A percentile compares a stretch with the other conserved stretches of the same genome.
Conservation (phyloP, 2,329 filamentous ascomycete species). For the Aspergillus uvarum region DNA sequence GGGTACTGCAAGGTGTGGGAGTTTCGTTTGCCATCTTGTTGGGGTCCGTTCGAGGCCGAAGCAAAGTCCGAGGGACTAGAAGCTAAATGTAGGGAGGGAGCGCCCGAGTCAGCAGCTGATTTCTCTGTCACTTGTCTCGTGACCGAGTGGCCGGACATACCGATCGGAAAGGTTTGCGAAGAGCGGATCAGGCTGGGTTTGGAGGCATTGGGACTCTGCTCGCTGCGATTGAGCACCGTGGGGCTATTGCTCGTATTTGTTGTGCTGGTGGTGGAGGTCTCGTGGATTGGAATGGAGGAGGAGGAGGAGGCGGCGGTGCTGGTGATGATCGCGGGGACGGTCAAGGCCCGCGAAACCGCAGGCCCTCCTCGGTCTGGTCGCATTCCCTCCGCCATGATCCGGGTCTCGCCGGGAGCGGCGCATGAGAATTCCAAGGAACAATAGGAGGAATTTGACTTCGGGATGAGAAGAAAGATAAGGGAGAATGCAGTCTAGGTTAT, state of each 20-base stretch:
- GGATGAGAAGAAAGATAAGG: background rate
- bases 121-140: background rate
- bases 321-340: slow-evolving; percentile 28
- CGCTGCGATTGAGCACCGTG: slow-evolving; percentile 6
- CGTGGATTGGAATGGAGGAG: slow-evolving; percentile 14
- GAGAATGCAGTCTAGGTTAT: background rate
- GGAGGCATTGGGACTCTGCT: slow-evolving; percentile 12
- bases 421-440: slow-evolving; percentile 20
- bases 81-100: slow-evolving; percentile 18
- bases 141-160: slow-evolving; percentile 23
- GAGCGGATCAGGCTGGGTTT: slow-evolving; percentile 16
- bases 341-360: slow-evolving; percentile 26
- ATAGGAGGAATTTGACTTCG: background rate
- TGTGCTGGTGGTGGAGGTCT: slow-evolving; percentile 8
- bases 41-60: slow-evolving; percentile 31
- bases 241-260: slow-evolving; percentile 8
- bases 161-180: slow-evolving; percentile 25
- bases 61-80: slow-evolving; percentile 31
- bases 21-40: slow-evolving; percentile 29
- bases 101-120: slow-evolving; percentile 13
- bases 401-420: slow-evolving; percentile 18
- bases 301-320: slow-evolving; percentile 21
- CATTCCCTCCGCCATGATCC: slow-evolving; percentile 35
- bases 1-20: slow-evolving; percentile 18
- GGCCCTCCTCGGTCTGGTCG: slow-evolving; percentile 22